Percentiles rank a stretch among this genome's conserved stretches.
These are phyloP conservation scores for Colletotrichum sp. DNA, from an alignment of 2,329 filamentous ascomycete species.

Conservation along the genomic window DNA sequence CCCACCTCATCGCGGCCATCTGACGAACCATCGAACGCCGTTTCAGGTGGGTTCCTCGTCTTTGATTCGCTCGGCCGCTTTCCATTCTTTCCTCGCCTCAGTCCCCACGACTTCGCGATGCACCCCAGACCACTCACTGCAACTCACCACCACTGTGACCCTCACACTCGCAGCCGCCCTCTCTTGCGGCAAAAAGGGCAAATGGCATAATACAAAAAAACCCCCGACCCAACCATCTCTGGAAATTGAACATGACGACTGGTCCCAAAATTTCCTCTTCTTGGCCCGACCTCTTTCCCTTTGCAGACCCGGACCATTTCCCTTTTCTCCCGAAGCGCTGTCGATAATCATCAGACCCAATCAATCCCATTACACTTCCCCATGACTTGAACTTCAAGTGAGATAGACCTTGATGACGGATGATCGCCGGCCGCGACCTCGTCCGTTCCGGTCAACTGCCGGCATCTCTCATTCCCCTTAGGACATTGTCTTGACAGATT, in stretches of 20 bases:
- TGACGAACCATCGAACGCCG: constrained; percentile 15
- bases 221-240: neutral
- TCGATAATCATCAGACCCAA: neutral
- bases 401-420: neutral
- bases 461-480: neutral
- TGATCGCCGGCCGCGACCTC: neutral
- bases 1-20: neutral
- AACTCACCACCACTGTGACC: neutral
- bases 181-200: neutral
- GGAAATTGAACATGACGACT: constrained; percentile 12
- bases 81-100: neutral
- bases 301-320: neutral
- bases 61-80: constrained; percentile 7
- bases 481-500: neutral
- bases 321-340: neutral
- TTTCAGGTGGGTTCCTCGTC: constrained; percentile 1
- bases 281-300: neutral
- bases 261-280: neutral
- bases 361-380: neutral
- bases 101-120: neutral
- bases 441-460: neutral
- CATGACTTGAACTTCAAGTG: neutral
- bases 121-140: neutral
- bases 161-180: neutral
- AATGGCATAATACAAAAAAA: neutral